Conservation (phyloP, 495 filamentous ascomycete species). For the Diplogelasinospora grovesii region DNA sequence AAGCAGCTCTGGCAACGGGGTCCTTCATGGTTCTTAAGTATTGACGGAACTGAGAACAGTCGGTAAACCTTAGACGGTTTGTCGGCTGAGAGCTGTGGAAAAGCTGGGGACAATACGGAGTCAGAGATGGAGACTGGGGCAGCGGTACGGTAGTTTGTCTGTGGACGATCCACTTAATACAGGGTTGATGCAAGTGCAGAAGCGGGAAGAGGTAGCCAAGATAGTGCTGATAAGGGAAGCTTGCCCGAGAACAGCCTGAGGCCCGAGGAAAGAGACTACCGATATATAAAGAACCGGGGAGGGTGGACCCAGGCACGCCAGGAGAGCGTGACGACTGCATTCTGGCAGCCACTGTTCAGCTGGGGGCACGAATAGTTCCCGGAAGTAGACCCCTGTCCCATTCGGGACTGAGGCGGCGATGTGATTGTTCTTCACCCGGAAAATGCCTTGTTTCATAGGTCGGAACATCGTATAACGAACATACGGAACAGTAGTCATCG, state of each 20-base stretch:
- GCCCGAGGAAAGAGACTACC: slow-evolving; percentile 20
- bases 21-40: slow-evolving; percentile 44
- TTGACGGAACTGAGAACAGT: slow-evolving; percentile 8
- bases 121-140: slow-evolving; percentile 11
- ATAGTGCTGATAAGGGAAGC: slow-evolving; percentile 14
- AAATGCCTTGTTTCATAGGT: too few species aligned
- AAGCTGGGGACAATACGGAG: slow-evolving; percentile 14
- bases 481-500: too few species aligned
- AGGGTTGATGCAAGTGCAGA: slow-evolving; percentile 12
- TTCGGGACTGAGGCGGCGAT: slow-evolving; percentile 9
- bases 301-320: slow-evolving; percentile 9
- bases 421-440: too few species aligned
- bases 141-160: too few species aligned
- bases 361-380: slow-evolving; percentile 32
- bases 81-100: slow-evolving; percentile 8
- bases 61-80: slow-evolving; percentile 14
- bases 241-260: slow-evolving; percentile 12
- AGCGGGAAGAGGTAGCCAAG: not conserved
- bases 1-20: slow-evolving; percentile 41
- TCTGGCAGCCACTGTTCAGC: slow-evolving; percentile 21
- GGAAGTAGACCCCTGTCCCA: slow-evolving; percentile 18
- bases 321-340: slow-evolving; percentile 25
- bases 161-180: slow-evolving; percentile 25
- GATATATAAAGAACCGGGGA: slow-evolving; percentile 24
- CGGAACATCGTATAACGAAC: too few species aligned